A percentile compares a stretch with the other conserved stretches of the same genome.
Evolutionary conservation across 345 rosid species (phyloP).

Genomic region (Brassica carinata): DNA sequence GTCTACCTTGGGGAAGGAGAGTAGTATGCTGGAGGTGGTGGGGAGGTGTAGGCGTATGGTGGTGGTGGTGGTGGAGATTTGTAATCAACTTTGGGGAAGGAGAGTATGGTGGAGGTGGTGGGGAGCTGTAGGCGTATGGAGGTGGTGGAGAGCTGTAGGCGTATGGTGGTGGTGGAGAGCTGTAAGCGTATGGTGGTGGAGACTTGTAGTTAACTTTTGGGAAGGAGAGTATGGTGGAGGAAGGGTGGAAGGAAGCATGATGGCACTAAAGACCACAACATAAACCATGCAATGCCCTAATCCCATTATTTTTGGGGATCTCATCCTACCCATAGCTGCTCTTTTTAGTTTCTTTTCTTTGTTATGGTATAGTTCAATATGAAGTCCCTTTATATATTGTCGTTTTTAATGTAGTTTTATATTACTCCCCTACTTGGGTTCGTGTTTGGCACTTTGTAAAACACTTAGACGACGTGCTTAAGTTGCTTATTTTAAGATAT

Average conservation of each 20-base stretch:
- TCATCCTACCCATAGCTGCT: neutral
- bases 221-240: neutral
- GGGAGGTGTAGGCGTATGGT: too few relatives aligned
- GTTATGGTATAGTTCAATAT: constrained; percentile 16
- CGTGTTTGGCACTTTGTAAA: constrained; percentile 19
- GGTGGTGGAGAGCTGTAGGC: too few relatives aligned
- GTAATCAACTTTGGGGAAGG: too few relatives aligned
- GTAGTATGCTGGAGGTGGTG: too few relatives aligned
- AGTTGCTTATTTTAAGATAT: neutral
- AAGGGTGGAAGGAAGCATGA: too few relatives aligned
- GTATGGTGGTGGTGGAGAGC: too few relatives aligned
- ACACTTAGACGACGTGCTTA: neutral
- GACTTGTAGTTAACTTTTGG: neutral
- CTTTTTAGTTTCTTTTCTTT: neutral
- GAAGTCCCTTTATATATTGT: constrained; percentile 7
- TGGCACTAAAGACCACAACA: constrained; percentile 17
- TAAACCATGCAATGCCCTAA: constrained; percentile 9
- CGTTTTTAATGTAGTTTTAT: neutral
- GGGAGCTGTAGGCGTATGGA: too few relatives aligned
- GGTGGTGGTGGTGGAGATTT: too few relatives aligned
- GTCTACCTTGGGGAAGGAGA: too few relatives aligned
- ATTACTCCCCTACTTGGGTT: neutral
- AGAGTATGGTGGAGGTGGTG: too few relatives aligned
- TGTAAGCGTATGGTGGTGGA: neutral
- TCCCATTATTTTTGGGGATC: constrained; percentile 13